Conservation (phyloP, 108 stramenopile species). For the Nannochloropsis gaditana region DNA sequence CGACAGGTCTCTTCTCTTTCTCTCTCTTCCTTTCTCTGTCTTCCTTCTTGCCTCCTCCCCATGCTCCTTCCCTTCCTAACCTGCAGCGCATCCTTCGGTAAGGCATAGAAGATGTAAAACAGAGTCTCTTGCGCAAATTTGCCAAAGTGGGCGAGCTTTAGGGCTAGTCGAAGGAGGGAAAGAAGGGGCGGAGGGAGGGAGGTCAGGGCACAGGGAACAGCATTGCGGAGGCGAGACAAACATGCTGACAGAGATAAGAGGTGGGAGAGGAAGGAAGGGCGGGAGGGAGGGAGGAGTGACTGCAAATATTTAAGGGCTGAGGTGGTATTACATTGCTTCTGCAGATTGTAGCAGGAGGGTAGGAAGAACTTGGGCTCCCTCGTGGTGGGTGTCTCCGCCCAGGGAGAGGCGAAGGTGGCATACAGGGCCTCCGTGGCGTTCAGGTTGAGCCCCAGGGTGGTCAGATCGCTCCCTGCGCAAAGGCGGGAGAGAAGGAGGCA, state of each 20-base stretch:
- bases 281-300: neutral
- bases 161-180: slow-evolving; percentile 13
- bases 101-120: slow-evolving; percentile 96
- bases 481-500: neutral
- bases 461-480: slow-evolving; percentile 69
- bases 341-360: slow-evolving; percentile 91
- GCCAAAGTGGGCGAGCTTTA: slow-evolving; percentile 67
- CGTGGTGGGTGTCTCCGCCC: slow-evolving; percentile 71
- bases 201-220: neutral
- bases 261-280: neutral
- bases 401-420: slow-evolving; percentile 85
- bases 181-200: neutral
- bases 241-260: neutral
- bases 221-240: neutral
- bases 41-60: neutral
- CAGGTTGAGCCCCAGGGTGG: slow-evolving; percentile 86
- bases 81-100: slow-evolving; percentile 92
- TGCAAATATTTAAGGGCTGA: neutral
- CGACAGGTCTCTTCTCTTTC: neutral
- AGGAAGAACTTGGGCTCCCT: slow-evolving; percentile 75
- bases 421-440: slow-evolving; percentile 83
- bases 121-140: slow-evolving; percentile 96
- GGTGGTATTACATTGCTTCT: slow-evolving; percentile 55
- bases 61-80: neutral
- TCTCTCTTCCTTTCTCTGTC: neutral